Evolutionary conservation across 441 rosid genomes (phyloP), one percentile per base, ranked within the genome.

Genomic region (Melastoma candidum): DNA sequence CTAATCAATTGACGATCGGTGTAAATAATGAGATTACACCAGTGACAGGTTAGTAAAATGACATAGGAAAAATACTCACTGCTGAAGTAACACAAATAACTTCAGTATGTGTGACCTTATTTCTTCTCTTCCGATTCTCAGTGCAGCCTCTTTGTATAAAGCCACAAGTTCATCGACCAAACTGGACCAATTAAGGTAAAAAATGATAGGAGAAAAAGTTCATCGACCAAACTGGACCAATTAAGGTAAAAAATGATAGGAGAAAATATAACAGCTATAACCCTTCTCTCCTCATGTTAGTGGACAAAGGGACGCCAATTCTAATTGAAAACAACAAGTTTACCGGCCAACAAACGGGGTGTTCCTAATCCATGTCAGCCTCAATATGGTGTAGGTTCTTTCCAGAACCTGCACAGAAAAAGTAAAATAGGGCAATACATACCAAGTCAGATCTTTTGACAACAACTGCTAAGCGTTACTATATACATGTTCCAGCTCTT

Each of bases 311-410:
- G 56, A 36, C 45, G 17, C 44, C 41, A 36, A 4, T 43, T 24
- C 11, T 17, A 45, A 44, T 17, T 10, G 36, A n/a, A 44, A 44
- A 48, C 45, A 53, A 10, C 52, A 45, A 22, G 56, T 50, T 67
- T 57, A 84, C 98, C 96, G 80, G 64, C 63, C 83, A 64, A 73
- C 12, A 49, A 68, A 70, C 25, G 88, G 83, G 3, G 92, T 66
- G 79, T 82, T 84, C 72, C 97, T 76, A 62, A 92, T 77, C 95
- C 98, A 85, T 0, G 97, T 92, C 56, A 82, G 51, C 67, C 67
- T 81, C 59, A 82, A 57, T 45, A 88, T 47, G 0, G 74, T 73
- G 48, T 76, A 75, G 26, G 79, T 49, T 64, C 70, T 74, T 63
- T 84, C 73, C 48, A 87, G 95, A 77, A 83, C 95, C 98, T 90